Base-by-base conservation (phyloP, 1,284 basidiomycete species). In the Pascua sp. region DNA sequence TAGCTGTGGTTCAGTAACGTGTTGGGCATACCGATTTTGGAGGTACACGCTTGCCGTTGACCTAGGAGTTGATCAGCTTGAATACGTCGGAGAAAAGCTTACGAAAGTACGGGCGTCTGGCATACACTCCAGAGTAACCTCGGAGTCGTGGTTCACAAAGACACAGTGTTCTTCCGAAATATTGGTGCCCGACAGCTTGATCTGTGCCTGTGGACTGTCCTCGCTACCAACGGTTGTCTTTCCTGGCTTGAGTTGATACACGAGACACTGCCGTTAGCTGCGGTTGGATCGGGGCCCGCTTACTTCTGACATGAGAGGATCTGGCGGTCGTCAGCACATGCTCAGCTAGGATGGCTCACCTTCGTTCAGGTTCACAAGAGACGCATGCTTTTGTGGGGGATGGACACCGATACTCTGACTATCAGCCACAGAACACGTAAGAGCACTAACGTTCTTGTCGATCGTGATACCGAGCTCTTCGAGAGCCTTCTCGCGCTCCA, bases 311-410 rank as follows among this genome's bases (percentile, higher is more conserved):
- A 80, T 80, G 51, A 80, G 67, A 16, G 79, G 78, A 54, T 80
- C 77, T 55, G 42, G n/a, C 36, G 12, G 47, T 68, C 42, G 47
- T 68, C 42, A 69, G 62, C 58, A 54, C 42, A 16, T 4, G 15
- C 11, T 16, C n/a, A 9, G 17, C 11, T 2, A 42, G 10, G 37
- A 45, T 42, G 7, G 66, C 81, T 66, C 60, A 87, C 89, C 89
- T 83, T 92, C 90, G 75, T 93, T 93, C 85, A 97, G 79, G 77
- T 97, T 97, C 70, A 97, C 93, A 62, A 97, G 80, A 79, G 95
- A 92, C 4, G 94, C 93, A 85, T 91, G 92, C 85, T 87, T 92
- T 82, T 97, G 98, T n/a, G 95, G 95, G n/a, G 95, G 94, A 80
- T 97, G 92, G 50, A 98, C 91, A 16, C 76, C 72, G 15, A 75